Base-by-base conservation (phyloP, 2,329 filamentous ascomycete species). In the Trichophyton benhamiae region DNA sequence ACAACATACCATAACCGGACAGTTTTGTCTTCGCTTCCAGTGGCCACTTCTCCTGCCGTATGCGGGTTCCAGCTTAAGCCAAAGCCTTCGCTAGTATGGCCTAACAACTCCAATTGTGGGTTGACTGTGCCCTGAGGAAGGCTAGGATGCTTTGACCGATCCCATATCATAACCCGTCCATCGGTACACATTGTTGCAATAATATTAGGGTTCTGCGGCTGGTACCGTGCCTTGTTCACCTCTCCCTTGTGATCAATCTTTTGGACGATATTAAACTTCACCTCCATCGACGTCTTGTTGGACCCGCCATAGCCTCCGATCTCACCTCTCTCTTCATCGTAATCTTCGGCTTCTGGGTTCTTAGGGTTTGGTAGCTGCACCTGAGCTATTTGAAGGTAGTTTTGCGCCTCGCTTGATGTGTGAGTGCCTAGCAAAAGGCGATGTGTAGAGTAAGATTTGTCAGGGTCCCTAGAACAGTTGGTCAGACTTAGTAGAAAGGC, bases 201-300 rank as follows among this genome's bases (percentile, higher is more conserved):
- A 62, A 99, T 86, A 70, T 99, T 91, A 3, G 92, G 91, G 71
- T 99, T 99, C 73, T 97, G 92, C 11, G 94, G 94, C 75, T 96
- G 91, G 72, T 97, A 97, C 67, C 94, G 87, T 15, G 94, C 95
- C 79, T 97, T 99, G 81, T 99, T 99, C 72, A 99, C 91, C 75
- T 99, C 94, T 65, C 89, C 89, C 15, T 91, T 91, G 72, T 99
- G 94, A 72, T 95, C 88, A 72, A 99, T 99, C 75, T 89, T 94
- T 75, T 99, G 94, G 59, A 94, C 87, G 69, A 99, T 88, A 66
- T 88, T 87, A 79, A 95, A 96, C 70, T 89, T 91, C 74, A 97
- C 83, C 65, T 79, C 77, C 70, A 78, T 87, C 48, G 85, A 81
- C 22, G 86, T 82, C 66, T 89, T 88, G 64, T 87, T 86, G 58